Percentiles rank a stretch among this genome's conserved stretches.
Conservation (phyloP, 2,329 filamentous ascomycete species). For the Orbilia brochopaga region DNA sequence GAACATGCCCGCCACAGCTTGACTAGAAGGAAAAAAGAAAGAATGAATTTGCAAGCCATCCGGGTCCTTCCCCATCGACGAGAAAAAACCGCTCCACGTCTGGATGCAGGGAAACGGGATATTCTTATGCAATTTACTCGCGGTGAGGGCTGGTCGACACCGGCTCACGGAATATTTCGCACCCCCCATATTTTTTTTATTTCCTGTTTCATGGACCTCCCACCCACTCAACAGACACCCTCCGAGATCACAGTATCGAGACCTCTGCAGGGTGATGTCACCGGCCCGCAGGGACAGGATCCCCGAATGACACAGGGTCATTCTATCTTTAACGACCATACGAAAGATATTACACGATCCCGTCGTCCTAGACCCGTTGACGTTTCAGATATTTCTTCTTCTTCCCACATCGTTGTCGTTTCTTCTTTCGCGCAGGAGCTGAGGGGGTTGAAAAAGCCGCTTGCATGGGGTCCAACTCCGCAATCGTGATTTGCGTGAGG, state of each 20-base stretch:
- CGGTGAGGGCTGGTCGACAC: conserved; percentile 2
- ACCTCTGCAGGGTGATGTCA: conserved; percentile 45
- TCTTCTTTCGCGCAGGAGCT: not conserved
- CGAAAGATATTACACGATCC: conserved; percentile 1
- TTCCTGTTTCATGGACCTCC: not conserved
- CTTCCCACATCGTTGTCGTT: not conserved
- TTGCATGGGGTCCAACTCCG: conserved; percentile 17
- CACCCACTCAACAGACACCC: too few relatives aligned
- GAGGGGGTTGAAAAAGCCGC: not conserved
- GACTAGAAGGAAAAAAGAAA: conserved; percentile 7
- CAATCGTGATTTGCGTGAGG: conserved; percentile 41
- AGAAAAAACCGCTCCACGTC: not conserved
- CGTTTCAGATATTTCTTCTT: not conserved
- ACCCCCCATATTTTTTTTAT: not conserved
- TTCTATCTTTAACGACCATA: not conserved
- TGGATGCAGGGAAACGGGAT: conserved; percentile 34
- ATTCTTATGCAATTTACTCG: conserved; percentile 27
- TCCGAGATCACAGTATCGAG: not conserved
- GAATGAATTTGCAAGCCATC: not conserved
- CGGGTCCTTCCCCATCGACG: not conserved
- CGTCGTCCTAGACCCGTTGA: conserved; percentile 27
- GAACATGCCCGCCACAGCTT: conserved; percentile 12
- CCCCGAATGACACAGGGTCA: not conserved
- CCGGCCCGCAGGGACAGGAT: conserved; percentile 17
- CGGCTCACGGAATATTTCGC: conserved; percentile 4